These are phyloP conservation scores for Saccharomyces eubayanus DNA, from an alignment of 805 yeast genomes.

Conservation along the genomic window DNA sequence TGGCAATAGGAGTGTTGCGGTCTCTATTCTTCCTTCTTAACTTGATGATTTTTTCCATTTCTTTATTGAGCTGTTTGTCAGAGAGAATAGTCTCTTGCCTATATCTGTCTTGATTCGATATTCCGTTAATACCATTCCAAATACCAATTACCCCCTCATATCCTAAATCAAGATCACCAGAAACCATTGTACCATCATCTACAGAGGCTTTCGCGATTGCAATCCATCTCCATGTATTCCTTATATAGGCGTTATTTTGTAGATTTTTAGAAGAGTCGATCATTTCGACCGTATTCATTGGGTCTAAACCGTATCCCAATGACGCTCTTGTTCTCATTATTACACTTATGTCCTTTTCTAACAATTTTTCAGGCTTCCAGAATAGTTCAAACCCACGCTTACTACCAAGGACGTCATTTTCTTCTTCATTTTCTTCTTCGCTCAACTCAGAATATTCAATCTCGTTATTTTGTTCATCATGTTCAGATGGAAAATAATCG, in stretches of 20 bases:
- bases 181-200: constrained; percentile 56
- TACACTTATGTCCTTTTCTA: constrained; percentile 66
- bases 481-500: constrained; percentile 8
- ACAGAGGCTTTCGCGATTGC: constrained; percentile 60
- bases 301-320: constrained; percentile 63
- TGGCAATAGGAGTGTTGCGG: constrained; percentile 12
- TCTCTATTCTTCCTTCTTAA: constrained; percentile 31
- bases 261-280: constrained; percentile 44
- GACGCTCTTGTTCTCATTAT: constrained; percentile 64
- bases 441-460: constrained; percentile 11
- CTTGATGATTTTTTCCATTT: constrained; percentile 34
- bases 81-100: constrained; percentile 23
- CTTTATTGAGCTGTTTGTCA: constrained; percentile 28
- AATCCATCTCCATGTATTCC: constrained; percentile 90
- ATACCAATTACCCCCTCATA: constrained; percentile 83
- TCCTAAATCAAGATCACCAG: constrained; percentile 69
- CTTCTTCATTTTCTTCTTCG: constrained; percentile 17
- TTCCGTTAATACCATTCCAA: constrained; percentile 68
- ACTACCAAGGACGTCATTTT: constrained; percentile 14
- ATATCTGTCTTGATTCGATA: constrained; percentile 42
- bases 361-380: constrained; percentile 36
- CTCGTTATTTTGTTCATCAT: constrained; percentile 3
- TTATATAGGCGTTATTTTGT: constrained; percentile 45
- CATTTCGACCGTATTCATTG: constrained; percentile 52
- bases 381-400: constrained; percentile 21